Percentiles rank a stretch among this genome's conserved stretches.
Conservation (phyloP, 2,329 filamentous ascomycete species). For the Colletotrichum tanaceti region DNA sequence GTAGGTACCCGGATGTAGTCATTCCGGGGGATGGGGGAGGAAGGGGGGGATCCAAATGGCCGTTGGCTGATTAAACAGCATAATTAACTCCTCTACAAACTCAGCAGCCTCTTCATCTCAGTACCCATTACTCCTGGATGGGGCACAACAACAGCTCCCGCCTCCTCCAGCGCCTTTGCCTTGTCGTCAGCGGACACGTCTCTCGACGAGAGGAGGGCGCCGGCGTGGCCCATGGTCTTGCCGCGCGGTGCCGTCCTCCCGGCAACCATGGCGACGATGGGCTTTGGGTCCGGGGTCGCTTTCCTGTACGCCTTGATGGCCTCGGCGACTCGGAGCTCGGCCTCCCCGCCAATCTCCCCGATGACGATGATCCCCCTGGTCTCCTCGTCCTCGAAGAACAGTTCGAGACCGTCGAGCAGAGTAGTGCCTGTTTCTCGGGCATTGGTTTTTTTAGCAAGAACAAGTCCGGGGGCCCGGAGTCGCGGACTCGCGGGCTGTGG, state of each 20-base stretch:
- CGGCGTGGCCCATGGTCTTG: constrained; percentile 78
- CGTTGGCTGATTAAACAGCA: too few relatives aligned
- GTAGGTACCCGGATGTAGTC: too few relatives aligned
- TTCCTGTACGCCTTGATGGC: constrained; percentile 74
- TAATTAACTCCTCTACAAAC: not conserved
- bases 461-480: too few relatives aligned
- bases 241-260: constrained; percentile 71
- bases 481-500: too few relatives aligned
- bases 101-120: constrained; percentile 50
- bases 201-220: constrained; percentile 62
- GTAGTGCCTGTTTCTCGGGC: constrained; percentile 71
- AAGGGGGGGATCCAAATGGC: not conserved
- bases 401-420: constrained; percentile 74
- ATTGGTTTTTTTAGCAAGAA: too few relatives aligned
- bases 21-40: too few relatives aligned
- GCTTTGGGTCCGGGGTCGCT: constrained; percentile 70
- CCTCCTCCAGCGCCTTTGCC: constrained; percentile 49
- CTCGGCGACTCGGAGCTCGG: constrained; percentile 77
- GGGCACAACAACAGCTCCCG: constrained; percentile 52
- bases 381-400: constrained; percentile 75
- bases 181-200: constrained; percentile 51
- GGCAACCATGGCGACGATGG: constrained; percentile 71
- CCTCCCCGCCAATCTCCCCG: constrained; percentile 77
- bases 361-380: constrained; percentile 79
- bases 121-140: constrained; percentile 54